Conservation (phyloP, 2,329 filamentous ascomycete genomes). For the Colletotrichum incanum region DNA sequence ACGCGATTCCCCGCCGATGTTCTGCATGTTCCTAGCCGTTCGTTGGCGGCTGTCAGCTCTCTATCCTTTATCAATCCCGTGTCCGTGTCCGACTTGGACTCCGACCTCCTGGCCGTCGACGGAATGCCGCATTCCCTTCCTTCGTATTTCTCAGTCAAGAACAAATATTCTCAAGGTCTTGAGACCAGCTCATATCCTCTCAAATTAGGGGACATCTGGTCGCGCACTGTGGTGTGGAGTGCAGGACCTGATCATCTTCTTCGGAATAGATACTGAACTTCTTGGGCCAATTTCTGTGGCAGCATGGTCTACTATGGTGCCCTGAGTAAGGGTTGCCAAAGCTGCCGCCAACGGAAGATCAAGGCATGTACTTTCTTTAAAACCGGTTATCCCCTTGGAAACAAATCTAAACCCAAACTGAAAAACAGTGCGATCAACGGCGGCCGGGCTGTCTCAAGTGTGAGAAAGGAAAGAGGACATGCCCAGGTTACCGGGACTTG, state of each 20-base stretch:
- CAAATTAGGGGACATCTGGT: background rate
- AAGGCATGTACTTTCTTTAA: slow-evolving; percentile 41
- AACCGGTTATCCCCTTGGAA: background rate
- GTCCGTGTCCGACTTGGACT: slow-evolving; percentile 17
- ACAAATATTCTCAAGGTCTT: background rate
- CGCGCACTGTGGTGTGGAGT: background rate
- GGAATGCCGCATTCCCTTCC: background rate
- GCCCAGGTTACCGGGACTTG: slow-evolving; percentile 49
- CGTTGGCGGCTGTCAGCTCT: background rate
- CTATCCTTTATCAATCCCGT: slow-evolving; percentile 8
- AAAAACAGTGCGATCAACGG: slow-evolving; percentile 47
- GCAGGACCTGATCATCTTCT: background rate
- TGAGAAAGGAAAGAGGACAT: slow-evolving; percentile 45
- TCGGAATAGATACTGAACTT: background rate
- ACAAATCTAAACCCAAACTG: background rate
- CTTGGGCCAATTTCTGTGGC: background rate
- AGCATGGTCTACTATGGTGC: slow-evolving; percentile 46
- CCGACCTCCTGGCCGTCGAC: background rate
- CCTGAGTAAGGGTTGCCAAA: slow-evolving; percentile 48
- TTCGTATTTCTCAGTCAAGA: background rate
- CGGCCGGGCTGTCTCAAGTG: slow-evolving; percentile 48
- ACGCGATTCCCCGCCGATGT: background rate
- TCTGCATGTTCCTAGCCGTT: background rate
- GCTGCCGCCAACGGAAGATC: slow-evolving; percentile 49
- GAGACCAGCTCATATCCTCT: too few relatives aligned